Percentiles rank a stretch among this genome's conserved stretches.
These are phyloP conservation scores for Phtheirospermum japonicum DNA, from an alignment of 257 asterid species.

Conservation along the genomic window DNA sequence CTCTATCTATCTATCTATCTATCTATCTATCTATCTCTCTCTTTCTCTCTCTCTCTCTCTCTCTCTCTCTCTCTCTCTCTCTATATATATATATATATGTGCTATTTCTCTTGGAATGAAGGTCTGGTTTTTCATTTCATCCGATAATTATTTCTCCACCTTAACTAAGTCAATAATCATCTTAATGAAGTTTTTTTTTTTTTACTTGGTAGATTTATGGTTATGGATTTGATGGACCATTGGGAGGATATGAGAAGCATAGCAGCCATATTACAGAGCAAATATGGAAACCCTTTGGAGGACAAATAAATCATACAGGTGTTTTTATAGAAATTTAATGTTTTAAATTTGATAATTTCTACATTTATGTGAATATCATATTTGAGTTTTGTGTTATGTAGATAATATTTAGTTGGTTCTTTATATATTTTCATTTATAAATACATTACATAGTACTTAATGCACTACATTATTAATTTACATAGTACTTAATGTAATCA, in stretches of 20 bases:
- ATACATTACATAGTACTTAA: no score
- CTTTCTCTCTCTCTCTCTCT: no score
- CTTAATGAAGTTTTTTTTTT: not conserved
- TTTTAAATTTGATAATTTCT: not conserved
- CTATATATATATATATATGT: conserved; percentile 5
- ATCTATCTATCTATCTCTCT: no score
- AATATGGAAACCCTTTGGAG: conserved; percentile 62
- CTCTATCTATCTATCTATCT: no score
- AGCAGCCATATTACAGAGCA: conserved; percentile 67
- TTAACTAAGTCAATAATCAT: not conserved
- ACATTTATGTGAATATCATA: not conserved
- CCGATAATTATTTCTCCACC: not conserved
- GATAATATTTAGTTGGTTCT: no score
- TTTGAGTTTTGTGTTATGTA: no score
- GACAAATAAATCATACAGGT: conserved; percentile 50
- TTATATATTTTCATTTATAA: no score
- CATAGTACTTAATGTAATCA: no score
- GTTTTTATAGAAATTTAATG: no score
- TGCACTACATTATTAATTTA: no score
- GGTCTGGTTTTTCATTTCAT: conserved; percentile 40
- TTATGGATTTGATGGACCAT: conserved; percentile 58
- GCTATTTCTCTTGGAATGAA: conserved; percentile 83
- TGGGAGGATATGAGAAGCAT: conserved; percentile 94
- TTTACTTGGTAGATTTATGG: conserved; percentile 46
- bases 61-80: no score